Evolutionary conservation across 306 rosid species (phyloP).

Genomic region (barrel medic (Medicago truncatula)): MtrunA17r5.0-ANR NC_053042.1:14592501-14593000

Average conservation of each 20-base stretch:
- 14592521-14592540: conserved; percentile 50
- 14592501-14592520: conserved; percentile 15
- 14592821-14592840: conserved; percentile 63
- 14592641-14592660: conserved; percentile 58
- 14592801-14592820: conserved; percentile 57
- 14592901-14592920: neutral
- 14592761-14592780: neutral
- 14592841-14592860: conserved; percentile 2
- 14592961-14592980: neutral
- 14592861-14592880: too few species aligned
- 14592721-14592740: conserved; percentile 16
- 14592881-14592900: neutral
- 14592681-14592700: conserved; percentile 61
- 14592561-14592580: conserved; percentile 77
- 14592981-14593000: neutral
- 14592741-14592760: conserved; percentile 1
- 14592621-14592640: conserved; percentile 67
- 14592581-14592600: conserved; percentile 69
- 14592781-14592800: conserved; percentile 23
- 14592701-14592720: conserved; percentile 58
- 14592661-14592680: conserved; percentile 54
- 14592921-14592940: neutral
- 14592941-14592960: neutral
- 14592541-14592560: conserved; percentile 75
- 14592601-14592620: conserved; percentile 57